Percentiles rank a stretch among this genome's conserved stretches.
These are phyloP conservation scores for Dactylellina leptospora DNA, from an alignment of 2,329 filamentous ascomycete species.

Conservation along the genomic window DNA sequence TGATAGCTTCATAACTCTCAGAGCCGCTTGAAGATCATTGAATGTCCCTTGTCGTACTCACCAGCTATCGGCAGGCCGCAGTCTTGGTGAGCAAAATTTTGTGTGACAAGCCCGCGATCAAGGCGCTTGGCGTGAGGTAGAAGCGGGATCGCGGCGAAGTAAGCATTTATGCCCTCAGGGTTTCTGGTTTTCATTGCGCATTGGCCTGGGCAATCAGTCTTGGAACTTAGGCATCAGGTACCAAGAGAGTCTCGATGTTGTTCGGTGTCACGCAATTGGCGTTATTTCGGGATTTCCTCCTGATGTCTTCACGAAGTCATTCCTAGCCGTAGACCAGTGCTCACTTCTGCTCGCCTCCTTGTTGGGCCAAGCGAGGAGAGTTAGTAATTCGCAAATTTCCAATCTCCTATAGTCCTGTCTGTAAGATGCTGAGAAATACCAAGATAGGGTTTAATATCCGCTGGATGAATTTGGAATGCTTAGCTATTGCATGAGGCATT, in stretches of 20 bases:
- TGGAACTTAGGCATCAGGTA: constrained; percentile 43
- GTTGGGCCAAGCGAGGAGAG: constrained; percentile 13
- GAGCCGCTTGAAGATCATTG: too few relatives aligned
- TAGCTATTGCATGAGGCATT: constrained; percentile 33
- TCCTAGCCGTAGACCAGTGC: constrained; percentile 2
- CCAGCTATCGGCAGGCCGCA: constrained; percentile 24
- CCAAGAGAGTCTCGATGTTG: constrained; percentile 26
- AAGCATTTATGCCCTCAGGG: too few relatives aligned
- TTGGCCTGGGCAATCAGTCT: constrained; percentile 3
- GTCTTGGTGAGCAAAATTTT: constrained; percentile 17
- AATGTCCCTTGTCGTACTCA: too few relatives aligned
- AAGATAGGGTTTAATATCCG: constrained; percentile 45
- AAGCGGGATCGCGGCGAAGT: background rate
- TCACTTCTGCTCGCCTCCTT: background rate
- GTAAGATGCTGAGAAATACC: constrained; percentile 21
- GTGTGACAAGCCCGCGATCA: constrained; percentile 9
- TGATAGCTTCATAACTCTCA: too few relatives aligned
- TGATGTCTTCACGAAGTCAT: constrained; percentile 16
- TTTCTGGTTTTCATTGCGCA: too few relatives aligned
- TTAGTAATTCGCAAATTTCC: constrained; percentile 3
- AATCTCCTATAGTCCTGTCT: background rate
- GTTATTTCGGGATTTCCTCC: background rate
- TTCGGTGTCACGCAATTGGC: constrained; percentile 20
- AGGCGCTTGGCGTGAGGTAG: constrained; percentile 28
- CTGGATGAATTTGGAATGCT: constrained; percentile 52